Base-by-base conservation (phyloP, 345 rosid species). In the Kernera saxatilis region DNA sequence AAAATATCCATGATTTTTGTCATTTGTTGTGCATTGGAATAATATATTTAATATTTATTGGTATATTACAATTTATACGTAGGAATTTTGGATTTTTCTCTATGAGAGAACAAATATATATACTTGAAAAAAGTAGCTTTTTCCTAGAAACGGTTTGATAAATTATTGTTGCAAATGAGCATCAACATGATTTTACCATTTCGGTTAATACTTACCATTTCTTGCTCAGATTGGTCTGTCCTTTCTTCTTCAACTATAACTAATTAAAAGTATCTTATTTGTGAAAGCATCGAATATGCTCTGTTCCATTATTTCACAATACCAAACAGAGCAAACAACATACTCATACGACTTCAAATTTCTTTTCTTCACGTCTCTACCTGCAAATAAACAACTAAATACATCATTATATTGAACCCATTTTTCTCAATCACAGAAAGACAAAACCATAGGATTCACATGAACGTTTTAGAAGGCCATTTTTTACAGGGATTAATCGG, bases 281-380 rank as follows among this genome's bases (percentile, higher is more conserved):
- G 74, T 75, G 73, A 75, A 59, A 68, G 69, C 19, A 6, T 41
- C n/a, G 78, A 74, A 74, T 75, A 75, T 68, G 69, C 69, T 52
- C 69, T 60, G 57, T 53, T 75, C 51, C 78, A 67, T 54, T 75
- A 68, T 32, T 61, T 43, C 69, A 60, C 63, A 67, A 67, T 67
- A 51, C 78, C 73, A 74, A 68, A 64, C 73, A 59, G 39, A 74
- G 73, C 41, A 49, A 74, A 67, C 62, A 21, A 67, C 61, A 74
- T 67, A 49, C 68, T 74, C 51, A 41, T 17, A 51, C 73, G 49
- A 60, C 57, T 50, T 67, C 32, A 25, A 49, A 19, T 59, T 37
- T 13, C 29, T 32, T 74, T 74, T 19, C 73, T 59, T 67, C 78
- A 74, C 73, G 73, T 74, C 73, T 68, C 69, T 67, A 67, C 32